Evolutionary conservation across 164 flowering plant genomes (phyloP).

Genomic region (Nelumbo lutea): DNA sequence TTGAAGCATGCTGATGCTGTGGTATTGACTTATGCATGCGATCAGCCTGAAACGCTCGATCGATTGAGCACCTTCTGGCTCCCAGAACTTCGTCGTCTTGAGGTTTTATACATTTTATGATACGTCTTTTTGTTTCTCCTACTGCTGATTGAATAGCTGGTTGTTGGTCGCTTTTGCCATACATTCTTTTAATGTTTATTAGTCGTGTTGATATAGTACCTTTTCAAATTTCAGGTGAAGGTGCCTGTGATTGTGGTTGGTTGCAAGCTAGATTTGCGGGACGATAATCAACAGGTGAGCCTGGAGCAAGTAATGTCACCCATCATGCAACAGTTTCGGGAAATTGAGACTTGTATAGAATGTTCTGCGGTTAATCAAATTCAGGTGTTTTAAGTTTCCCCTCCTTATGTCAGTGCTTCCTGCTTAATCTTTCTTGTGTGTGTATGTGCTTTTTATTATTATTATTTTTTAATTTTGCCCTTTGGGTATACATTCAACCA

Average conservation of each 20-base stretch:
- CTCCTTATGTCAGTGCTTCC: background rate
- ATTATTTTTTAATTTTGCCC: background rate
- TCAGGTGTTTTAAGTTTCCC: slow-evolving; percentile 47
- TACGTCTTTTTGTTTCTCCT: no score
- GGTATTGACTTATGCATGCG: slow-evolving; percentile 92
- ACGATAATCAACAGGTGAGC: slow-evolving; percentile 60
- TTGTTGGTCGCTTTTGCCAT: background rate
- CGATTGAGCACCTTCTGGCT: slow-evolving; percentile 84
- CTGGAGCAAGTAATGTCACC: slow-evolving; percentile 89
- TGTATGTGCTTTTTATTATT: background rate
- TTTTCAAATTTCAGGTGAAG: slow-evolving; percentile 32
- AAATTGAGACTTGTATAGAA: slow-evolving; percentile 97
- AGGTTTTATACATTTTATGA: slow-evolving; percentile 36
- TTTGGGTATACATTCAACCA: no score
- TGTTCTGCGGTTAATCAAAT: slow-evolving; percentile 78
- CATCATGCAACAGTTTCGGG: slow-evolving; percentile 95
- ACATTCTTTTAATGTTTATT: background rate
- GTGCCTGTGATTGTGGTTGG: slow-evolving; percentile 66
- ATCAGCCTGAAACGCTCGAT: slow-evolving; percentile 65
- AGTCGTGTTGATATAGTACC: background rate
- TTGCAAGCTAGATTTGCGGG: slow-evolving; percentile 86
- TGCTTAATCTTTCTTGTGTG: no score
- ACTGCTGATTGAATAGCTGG: background rate
- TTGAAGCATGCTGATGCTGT: slow-evolving; percentile 83
- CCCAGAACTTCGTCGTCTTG: slow-evolving; percentile 76